Evolutionary conservation across 805 yeast genomes (phyloP).

Genomic region (Pichia membranifaciens): DNA sequence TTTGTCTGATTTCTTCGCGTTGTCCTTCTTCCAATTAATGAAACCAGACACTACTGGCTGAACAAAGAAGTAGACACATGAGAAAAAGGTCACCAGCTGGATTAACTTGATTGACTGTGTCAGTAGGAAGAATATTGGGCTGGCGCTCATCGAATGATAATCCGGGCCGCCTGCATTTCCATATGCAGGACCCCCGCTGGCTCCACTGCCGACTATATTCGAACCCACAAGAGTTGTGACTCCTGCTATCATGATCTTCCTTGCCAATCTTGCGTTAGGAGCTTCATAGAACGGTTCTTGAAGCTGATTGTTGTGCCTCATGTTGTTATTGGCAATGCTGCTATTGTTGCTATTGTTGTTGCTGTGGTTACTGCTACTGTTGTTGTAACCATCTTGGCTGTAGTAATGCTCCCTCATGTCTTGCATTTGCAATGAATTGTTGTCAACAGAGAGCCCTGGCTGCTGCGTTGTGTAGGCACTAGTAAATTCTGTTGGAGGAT

Average conservation of each 20-base stretch:
- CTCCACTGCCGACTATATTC: constrained; percentile 19
- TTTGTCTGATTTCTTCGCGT: neutral
- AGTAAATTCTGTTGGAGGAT: too few relatives aligned
- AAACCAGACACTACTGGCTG: neutral
- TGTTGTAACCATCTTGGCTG: neutral
- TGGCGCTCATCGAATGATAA: neutral
- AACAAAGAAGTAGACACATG: constrained; percentile 17
- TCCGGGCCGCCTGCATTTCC: neutral
- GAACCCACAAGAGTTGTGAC: constrained; percentile 32
- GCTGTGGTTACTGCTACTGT: neutral
- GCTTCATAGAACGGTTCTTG: neutral
- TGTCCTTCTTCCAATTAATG: neutral
- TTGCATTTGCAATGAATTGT: too few relatives aligned
- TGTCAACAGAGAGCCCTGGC: too few relatives aligned
- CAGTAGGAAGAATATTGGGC: constrained; percentile 1
- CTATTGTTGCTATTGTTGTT: neutral
- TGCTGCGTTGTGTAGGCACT: too few relatives aligned
- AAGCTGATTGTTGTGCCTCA: neutral
- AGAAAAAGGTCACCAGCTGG: constrained; percentile 17
- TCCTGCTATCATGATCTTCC: constrained; percentile 29
- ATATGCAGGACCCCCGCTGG: constrained; percentile 3
- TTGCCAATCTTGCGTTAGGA: neutral
- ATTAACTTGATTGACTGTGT: constrained; percentile 5
- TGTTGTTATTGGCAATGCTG: neutral
- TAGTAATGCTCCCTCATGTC: neutral